Conservation (phyloP, 2,329 filamentous ascomycete genomes). For the Didymosphaeria variabile region DNA sequence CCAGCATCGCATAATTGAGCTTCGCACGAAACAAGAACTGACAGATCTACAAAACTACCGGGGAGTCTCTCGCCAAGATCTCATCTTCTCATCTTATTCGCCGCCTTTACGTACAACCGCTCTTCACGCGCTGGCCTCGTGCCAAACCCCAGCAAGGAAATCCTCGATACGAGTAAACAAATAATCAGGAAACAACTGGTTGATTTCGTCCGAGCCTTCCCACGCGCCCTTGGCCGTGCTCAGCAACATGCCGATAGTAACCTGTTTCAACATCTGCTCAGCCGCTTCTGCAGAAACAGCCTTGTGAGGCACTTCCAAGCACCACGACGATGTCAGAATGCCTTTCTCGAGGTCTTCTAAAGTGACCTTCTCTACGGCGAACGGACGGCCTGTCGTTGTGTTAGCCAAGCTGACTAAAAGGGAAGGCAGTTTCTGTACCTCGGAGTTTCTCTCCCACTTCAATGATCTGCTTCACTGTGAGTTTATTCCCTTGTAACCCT, state of each 20-base stretch:
- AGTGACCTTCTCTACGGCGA: slow-evolving; percentile 54
- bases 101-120: no score
- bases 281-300: slow-evolving; percentile 45
- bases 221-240: slow-evolving; percentile 51
- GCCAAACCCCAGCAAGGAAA: slow-evolving; percentile 50
- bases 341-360: slow-evolving; percentile 58
- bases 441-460: slow-evolving; percentile 20
- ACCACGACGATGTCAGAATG: slow-evolving; percentile 50
- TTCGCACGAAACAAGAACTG: no score
- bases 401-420: not conserved
- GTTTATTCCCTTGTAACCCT: slow-evolving; percentile 21
- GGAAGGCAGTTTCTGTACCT: slow-evolving; percentile 7
- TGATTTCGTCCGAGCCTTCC: slow-evolving; percentile 54
- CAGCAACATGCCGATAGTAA: slow-evolving; percentile 51
- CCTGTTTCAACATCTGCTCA: slow-evolving; percentile 40
- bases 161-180: slow-evolving; percentile 50
- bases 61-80: no score
- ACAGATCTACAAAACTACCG: no score
- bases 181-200: slow-evolving; percentile 53
- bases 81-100: no score
- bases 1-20: no score
- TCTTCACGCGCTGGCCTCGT: slow-evolving; percentile 14
- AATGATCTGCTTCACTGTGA: slow-evolving; percentile 17
- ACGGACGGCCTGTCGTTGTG: slow-evolving; percentile 25
- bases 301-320: slow-evolving; percentile 32